Base-by-base conservation (phyloP, 1,284 basidiomycete genomes). In the Ceratobasidium sp. region DNA sequence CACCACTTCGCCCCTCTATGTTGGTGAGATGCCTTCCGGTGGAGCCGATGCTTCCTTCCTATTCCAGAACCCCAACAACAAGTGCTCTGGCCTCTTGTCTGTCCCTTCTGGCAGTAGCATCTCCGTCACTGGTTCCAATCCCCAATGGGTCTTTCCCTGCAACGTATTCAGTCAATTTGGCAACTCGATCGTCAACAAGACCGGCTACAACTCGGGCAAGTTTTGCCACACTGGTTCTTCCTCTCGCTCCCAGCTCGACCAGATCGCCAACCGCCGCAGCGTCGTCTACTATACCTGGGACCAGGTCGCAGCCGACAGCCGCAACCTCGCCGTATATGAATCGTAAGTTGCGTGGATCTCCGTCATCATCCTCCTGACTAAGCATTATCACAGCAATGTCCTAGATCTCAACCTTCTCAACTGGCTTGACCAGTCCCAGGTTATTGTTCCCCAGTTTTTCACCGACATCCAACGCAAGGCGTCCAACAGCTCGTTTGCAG, bases 91-190 rank as follows among this genome's bases (percentile, higher is more conserved):
- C 32, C 81, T 95, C 81, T 92, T 99, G 81, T 92, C 89, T 15
- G 90, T 91, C 77, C 88, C 94, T 13, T 81, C 85, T 37, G 89
- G 88, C 59, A 92, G 93, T 7, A 88, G 87, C 66, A 95, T 97
- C 80, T 86, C 88, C 8, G 77, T 79, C 61, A 86, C 82, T 19
- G 88, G 89, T 52, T 86, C 87, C 43, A 81, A 84, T 68, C 82
- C 91, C 76, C 88, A 93, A 80, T 98, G 95, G 94, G 98, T 98
- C 85, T 98, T 99, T 84, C 95, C 97, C 2, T 99, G 98, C 88
- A 97, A 97, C 82, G 84, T 97, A 62, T 92, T 89, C 84, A 88
- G 90, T 79, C 95, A 96, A 82, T 88, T 89, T 78, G 93, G 92
- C 52, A 90, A 87, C 1, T 86, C 85, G 0, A 82, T 87, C 1